A percentile compares a stretch with the other conserved stretches of the same genome.
phyloP scores from a whole-genome alignment of 305 asterid species.

The Rubia peregrina region DNA sequence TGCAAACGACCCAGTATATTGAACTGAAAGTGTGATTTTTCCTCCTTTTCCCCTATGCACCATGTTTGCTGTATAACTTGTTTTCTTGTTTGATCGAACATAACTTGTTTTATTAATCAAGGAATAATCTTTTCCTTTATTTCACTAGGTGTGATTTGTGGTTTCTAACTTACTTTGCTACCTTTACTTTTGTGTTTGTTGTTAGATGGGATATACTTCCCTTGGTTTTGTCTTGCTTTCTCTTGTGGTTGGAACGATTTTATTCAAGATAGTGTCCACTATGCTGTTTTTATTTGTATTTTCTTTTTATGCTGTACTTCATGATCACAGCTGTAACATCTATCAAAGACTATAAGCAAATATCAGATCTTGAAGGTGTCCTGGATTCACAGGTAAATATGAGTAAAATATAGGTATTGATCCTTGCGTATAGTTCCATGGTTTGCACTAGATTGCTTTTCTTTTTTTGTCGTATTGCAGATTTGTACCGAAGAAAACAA shows the following conservation, averaged over 20 bases:
- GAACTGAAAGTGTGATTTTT: background rate
- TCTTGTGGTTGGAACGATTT: background rate
- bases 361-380: constrained; percentile 60
- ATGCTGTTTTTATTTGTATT: background rate
- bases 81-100: background rate
- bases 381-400: constrained; percentile 63
- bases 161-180: background rate
- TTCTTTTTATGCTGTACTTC: background rate
- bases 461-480: constrained; percentile 27
- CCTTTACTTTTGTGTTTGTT: background rate
- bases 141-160: background rate
- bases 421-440: background rate
- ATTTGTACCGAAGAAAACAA: constrained; percentile 36
- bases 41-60: background rate
- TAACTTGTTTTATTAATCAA: background rate
- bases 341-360: constrained; percentile 33
- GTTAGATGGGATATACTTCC: background rate
- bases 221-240: background rate
- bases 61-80: background rate
- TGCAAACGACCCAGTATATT: background rate
- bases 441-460: background rate
- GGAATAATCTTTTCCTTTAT: background rate
- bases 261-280: background rate
- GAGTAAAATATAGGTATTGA: constrained; percentile 2
- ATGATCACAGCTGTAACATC: constrained; percentile 41